These are phyloP conservation scores for Bassia scoparia DNA, from an alignment of 148 eudicot species.

Conservation along the genomic window DNA sequence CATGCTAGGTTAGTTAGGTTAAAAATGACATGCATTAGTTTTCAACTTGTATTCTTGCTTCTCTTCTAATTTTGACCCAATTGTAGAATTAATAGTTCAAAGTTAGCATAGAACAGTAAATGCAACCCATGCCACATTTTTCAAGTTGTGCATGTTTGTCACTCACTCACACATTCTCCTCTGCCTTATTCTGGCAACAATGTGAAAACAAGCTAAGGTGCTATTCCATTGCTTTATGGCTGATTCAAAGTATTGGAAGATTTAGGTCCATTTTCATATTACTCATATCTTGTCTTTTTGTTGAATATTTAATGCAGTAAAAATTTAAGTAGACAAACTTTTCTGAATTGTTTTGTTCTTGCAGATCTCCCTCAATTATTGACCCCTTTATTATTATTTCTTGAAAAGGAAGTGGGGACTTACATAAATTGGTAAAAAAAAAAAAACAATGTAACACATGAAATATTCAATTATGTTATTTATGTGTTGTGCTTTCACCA, in stretches of 20 bases:
- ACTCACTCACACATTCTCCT: constrained; percentile 1
- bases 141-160: constrained; percentile 18
- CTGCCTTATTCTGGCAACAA: constrained; percentile 2
- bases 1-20: not conserved
- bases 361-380: constrained; percentile 20
- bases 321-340: not conserved
- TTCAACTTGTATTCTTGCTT: not conserved
- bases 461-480: no score
- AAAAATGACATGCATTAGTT: constrained; percentile 5
- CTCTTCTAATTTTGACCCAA: not conserved
- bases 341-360: not conserved
- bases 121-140: constrained; percentile 3
- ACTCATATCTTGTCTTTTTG: constrained; percentile 14
- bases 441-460: not conserved
- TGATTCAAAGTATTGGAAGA: not conserved
- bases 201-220: not conserved
- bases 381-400: constrained; percentile 2
- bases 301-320: not conserved
- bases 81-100: not conserved
- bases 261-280: not conserved
- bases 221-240: constrained; percentile 20
- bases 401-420: constrained; percentile 20
- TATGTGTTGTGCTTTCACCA: not conserved
- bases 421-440: not conserved
- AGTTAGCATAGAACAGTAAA: not conserved